Conservation (phyloP, 176 grass and related monocot genomes). For the Ampelocalamus luodianensis region DNA sequence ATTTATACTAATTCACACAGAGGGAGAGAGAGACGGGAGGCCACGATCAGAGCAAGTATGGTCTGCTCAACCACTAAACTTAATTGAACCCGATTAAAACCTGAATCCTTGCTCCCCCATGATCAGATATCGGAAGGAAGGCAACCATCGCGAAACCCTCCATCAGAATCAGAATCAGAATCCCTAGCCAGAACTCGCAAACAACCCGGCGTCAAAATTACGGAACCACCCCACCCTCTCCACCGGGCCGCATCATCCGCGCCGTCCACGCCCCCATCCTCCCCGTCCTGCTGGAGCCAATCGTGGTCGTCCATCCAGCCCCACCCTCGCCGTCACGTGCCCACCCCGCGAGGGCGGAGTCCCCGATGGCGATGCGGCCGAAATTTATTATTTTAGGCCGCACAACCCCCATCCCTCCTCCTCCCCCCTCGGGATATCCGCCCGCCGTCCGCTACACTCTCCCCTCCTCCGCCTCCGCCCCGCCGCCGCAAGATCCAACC, state of each 20-base stretch:
- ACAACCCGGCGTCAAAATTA: background rate
- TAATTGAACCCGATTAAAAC: background rate
- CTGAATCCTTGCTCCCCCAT: background rate
- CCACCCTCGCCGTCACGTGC: constrained; percentile 16
- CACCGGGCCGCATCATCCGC: constrained; percentile 28
- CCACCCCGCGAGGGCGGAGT: constrained; percentile 39
- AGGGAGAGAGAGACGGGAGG: background rate
- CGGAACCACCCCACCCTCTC: constrained; percentile 1
- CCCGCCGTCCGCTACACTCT: constrained; percentile 19
- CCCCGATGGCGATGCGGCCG: constrained; percentile 40
- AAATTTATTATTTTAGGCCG: constrained; percentile 47
- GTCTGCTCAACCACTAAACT: background rate
- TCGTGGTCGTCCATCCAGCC: background rate
- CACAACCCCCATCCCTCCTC: constrained; percentile 33
- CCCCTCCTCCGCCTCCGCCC: background rate
- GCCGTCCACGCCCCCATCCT: too few relatives aligned
- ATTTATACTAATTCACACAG: background rate
- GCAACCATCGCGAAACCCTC: too few relatives aligned
- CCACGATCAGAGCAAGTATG: background rate
- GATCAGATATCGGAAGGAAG: too few relatives aligned
- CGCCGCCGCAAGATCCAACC: constrained; percentile 43
- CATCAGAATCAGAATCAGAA: too few relatives aligned
- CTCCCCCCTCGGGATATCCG: constrained; percentile 55
- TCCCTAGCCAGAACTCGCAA: too few relatives aligned
- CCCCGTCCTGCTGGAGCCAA: background rate